Evolutionary conservation across 2,329 filamentous ascomycete genomes (phyloP).

Genomic region (Westerdykella ornata): DNA sequence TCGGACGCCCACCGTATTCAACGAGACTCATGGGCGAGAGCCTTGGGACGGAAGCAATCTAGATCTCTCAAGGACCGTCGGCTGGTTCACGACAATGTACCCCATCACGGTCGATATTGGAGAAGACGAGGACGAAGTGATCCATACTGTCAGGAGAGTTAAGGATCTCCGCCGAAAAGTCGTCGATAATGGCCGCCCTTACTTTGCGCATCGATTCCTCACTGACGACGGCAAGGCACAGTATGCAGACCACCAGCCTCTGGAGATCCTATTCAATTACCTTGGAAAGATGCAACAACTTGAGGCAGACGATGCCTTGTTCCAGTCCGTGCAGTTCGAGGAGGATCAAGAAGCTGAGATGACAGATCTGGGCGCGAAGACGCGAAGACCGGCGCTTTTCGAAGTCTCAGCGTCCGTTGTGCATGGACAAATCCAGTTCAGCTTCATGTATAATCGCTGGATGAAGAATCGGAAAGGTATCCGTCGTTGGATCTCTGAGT

Average conservation of each 20-base stretch:
- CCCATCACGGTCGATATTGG: slow-evolving; percentile 44
- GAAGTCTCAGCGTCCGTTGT: slow-evolving; percentile 26
- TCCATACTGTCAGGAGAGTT: slow-evolving; percentile 47
- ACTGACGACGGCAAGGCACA: slow-evolving; percentile 20
- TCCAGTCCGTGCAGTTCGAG: slow-evolving; percentile 29
- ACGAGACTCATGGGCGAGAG: slow-evolving; percentile 35
- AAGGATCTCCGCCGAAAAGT: slow-evolving; percentile 49
- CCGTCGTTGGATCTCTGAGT: slow-evolving; percentile 29
- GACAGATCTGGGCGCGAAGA: slow-evolving; percentile 23
- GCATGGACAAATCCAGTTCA: slow-evolving; percentile 21
- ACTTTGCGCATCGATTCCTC: slow-evolving; percentile 41
- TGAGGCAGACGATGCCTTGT: slow-evolving; percentile 43
- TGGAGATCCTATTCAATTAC: slow-evolving; percentile 56
- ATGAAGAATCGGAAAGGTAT: slow-evolving; percentile 32
- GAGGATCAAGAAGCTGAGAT: slow-evolving; percentile 23
- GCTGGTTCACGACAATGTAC: slow-evolving; percentile 55
- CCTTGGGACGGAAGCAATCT: slow-evolving; percentile 41
- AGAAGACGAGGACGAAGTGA: slow-evolving; percentile 44
- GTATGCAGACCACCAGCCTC: slow-evolving; percentile 41
- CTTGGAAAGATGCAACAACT: slow-evolving; percentile 47
- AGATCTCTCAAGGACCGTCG: slow-evolving; percentile 52
- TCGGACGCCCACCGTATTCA: slow-evolving; percentile 45
- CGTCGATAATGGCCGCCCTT: slow-evolving; percentile 42
- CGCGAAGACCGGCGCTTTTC: slow-evolving; percentile 25
- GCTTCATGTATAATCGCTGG: slow-evolving; percentile 30